Conservation (phyloP, 805 yeast species). For the Starmerella geochares region DNA sequence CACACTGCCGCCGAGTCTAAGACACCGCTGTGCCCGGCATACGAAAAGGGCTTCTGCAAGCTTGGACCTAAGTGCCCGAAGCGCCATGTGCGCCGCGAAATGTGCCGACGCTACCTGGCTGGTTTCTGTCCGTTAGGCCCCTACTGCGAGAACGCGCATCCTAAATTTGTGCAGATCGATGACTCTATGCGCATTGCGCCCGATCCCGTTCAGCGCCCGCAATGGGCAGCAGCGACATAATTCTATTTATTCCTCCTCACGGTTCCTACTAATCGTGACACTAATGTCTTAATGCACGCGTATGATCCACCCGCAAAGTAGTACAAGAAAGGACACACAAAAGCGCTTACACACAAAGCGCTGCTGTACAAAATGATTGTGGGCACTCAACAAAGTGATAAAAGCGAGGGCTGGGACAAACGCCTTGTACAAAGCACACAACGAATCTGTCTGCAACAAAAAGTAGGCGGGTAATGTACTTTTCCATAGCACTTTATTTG, state of each 20-base stretch:
- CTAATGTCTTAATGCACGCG: too few relatives aligned
- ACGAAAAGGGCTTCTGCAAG: constrained; percentile 81
- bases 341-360: too few relatives aligned
- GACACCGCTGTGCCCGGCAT: constrained; percentile 57
- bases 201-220: constrained; percentile 21
- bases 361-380: too few relatives aligned
- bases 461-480: too few relatives aligned
- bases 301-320: too few relatives aligned
- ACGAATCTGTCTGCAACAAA: too few relatives aligned
- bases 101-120: constrained; percentile 71
- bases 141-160: constrained; percentile 70
- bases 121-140: constrained; percentile 93
- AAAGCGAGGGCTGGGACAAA: too few relatives aligned
- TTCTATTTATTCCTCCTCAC: constrained; percentile 8
- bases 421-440: too few relatives aligned
- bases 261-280: too few relatives aligned
- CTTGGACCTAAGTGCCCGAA: constrained; percentile 79
- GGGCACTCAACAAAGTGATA: too few relatives aligned
- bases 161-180: constrained; percentile 44
- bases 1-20: constrained; percentile 36
- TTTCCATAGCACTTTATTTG: too few relatives aligned
- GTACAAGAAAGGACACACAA: too few relatives aligned
- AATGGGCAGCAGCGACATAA: constrained; percentile 3
- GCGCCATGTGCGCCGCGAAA: constrained; percentile 62
- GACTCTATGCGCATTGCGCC: constrained; percentile 33